A percentile compares a stretch with the other conserved stretches of the same genome.
Conservation (phyloP, 768 basidiomycete species). For the Suillus luteus region DNA sequence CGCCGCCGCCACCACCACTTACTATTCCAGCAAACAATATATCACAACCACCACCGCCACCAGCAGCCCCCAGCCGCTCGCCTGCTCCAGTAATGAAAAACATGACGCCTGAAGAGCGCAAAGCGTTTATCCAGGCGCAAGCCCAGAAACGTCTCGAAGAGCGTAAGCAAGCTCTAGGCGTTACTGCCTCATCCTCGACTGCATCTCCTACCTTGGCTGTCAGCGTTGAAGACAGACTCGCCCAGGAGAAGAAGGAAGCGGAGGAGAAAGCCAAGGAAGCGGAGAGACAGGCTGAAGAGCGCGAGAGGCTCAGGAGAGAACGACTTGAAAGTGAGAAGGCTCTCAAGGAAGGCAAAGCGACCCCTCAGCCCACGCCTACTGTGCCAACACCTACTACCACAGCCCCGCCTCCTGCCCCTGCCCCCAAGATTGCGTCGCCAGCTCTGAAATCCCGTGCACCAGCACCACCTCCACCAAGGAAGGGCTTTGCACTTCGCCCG, state of each 20-base stretch:
- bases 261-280: constrained; percentile 81
- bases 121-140: constrained; percentile 74
- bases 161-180: constrained; percentile 83
- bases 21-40: constrained; percentile 41
- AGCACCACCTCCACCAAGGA: constrained; percentile 40
- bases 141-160: constrained; percentile 82
- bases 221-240: constrained; percentile 81
- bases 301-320: constrained; percentile 71
- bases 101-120: constrained; percentile 85
- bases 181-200: constrained; percentile 45
- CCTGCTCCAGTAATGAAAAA: constrained; percentile 63
- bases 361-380: constrained; percentile 40
- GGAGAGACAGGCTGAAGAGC: constrained; percentile 78
- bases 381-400: constrained; percentile 45
- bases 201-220: constrained; percentile 63
- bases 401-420: constrained; percentile 44
- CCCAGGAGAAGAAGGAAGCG: constrained; percentile 86
- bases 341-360: constrained; percentile 47
- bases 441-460: constrained; percentile 40
- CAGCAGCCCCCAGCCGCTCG: constrained; percentile 48
- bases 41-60: constrained; percentile 49
- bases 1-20: constrained; percentile 52
- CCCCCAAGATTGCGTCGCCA: constrained; percentile 33
- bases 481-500: constrained; percentile 12
- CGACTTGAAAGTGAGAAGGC: constrained; percentile 77